phyloP scores from a whole-genome alignment of 345 rosid species.

The Melaleuca quinquenervia region DNA sequence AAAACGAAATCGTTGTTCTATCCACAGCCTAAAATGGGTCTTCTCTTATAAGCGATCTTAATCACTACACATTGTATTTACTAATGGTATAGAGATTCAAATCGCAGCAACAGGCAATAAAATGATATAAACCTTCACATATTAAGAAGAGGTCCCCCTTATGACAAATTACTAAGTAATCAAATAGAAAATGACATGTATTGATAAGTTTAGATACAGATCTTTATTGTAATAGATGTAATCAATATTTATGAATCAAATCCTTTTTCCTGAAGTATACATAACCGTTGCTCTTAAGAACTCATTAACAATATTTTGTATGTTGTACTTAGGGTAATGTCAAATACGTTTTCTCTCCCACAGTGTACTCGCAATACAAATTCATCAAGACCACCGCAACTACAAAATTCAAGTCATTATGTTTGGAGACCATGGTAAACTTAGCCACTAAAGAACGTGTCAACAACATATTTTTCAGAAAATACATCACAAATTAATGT shows the following conservation, averaged over 20 bases:
- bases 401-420: neutral
- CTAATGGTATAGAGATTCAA: neutral
- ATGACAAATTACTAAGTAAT: neutral
- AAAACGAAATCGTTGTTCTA: too few relatives aligned
- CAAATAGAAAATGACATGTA: neutral
- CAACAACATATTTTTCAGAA: neutral
- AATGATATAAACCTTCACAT: neutral
- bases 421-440: neutral
- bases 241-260: neutral
- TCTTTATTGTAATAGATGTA: neutral
- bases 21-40: neutral
- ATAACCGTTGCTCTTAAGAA: neutral
- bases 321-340: neutral
- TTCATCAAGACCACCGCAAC: neutral
- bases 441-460: neutral
- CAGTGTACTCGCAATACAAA: neutral
- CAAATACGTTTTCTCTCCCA: neutral
- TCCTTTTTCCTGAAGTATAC: neutral
- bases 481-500: neutral
- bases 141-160: neutral
- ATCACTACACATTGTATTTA: neutral
- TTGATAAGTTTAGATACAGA: neutral
- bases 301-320: neutral
- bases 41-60: neutral
- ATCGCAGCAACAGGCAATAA: rapidly evolving